Evolutionary conservation across 192 early-diverging fungal species (phyloP).

Genomic region (Umbelopsis isabellina): DNA sequence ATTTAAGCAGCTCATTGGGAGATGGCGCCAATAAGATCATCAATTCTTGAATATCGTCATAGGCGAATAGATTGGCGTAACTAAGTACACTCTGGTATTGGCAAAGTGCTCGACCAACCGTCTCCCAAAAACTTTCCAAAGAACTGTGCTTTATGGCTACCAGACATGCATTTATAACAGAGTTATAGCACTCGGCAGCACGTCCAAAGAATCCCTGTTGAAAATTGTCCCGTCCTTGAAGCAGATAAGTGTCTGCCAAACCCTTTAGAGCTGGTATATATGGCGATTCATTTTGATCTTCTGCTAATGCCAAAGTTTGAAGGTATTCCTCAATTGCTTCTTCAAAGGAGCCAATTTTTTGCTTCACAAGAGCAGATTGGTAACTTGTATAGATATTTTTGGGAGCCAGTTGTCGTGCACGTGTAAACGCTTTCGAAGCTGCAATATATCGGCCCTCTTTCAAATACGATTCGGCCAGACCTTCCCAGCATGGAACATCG

Average conservation of each 20-base stretch:
- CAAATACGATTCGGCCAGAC: conserved; percentile 75
- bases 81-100: conserved; percentile 49
- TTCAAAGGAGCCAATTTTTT: conserved; percentile 52
- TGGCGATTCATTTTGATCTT: conserved; percentile 35
- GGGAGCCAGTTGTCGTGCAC: conserved; percentile 70
- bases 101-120: conserved; percentile 60
- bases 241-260: conserved; percentile 52
- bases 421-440: conserved; percentile 73
- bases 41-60: conserved; percentile 28
- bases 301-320: conserved; percentile 37
- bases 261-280: conserved; percentile 56
- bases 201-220: conserved; percentile 70
- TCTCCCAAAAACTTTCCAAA: conserved; percentile 60
- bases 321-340: conserved; percentile 57
- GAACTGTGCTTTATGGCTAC: conserved; percentile 30
- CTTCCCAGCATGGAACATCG: conserved; percentile 73
- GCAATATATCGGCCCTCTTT: conserved; percentile 74
- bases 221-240: conserved; percentile 53
- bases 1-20: conserved; percentile 43
- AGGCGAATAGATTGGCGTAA: conserved; percentile 46
- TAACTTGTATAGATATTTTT: conserved; percentile 45
- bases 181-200: conserved; percentile 54
- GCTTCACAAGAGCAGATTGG: conserved; percentile 54
- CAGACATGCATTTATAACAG: conserved; percentile 44
- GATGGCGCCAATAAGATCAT: conserved; percentile 25